These are phyloP conservation scores for Solanum tarijense DNA, from an alignment of 257 asterid genomes.

Conservation along the genomic window DNA sequence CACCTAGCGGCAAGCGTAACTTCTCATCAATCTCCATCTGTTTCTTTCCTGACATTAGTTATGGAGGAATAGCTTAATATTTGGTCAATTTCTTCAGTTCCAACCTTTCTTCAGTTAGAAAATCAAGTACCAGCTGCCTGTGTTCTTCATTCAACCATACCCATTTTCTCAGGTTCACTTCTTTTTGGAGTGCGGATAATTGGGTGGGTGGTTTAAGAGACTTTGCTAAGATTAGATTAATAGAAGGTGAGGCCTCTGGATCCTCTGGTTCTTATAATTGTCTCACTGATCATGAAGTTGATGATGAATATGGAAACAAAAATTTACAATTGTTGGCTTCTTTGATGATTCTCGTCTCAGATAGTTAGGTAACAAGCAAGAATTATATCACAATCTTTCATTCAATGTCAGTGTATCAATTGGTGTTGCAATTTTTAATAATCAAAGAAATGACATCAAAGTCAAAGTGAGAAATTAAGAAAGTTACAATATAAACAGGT, in stretches of 20 bases:
- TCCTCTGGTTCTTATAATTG: background rate
- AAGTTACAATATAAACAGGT: background rate
- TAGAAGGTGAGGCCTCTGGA: background rate
- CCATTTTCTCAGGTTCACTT: background rate
- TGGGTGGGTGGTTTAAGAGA: background rate
- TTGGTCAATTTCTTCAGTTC: background rate
- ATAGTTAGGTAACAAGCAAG: background rate
- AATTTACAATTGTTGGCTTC: background rate
- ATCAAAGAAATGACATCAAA: background rate
- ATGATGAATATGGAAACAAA: background rate
- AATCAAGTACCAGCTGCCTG: background rate
- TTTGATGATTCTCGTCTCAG: background rate
- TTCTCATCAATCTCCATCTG: background rate
- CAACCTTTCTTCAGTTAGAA: background rate
- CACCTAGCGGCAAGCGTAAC: background rate
- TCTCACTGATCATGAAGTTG: background rate
- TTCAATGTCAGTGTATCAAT: background rate
- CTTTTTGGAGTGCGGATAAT: background rate
- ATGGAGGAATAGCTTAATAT: background rate
- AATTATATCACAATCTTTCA: background rate
- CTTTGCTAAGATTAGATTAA: background rate
- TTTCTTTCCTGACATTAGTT: background rate
- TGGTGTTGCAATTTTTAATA: background rate
- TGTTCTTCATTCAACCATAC: background rate
- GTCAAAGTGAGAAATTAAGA: background rate